These are phyloP conservation scores for Penicillium alfredii DNA, from an alignment of 495 filamentous ascomycete genomes.

Conservation along the genomic window DNA sequence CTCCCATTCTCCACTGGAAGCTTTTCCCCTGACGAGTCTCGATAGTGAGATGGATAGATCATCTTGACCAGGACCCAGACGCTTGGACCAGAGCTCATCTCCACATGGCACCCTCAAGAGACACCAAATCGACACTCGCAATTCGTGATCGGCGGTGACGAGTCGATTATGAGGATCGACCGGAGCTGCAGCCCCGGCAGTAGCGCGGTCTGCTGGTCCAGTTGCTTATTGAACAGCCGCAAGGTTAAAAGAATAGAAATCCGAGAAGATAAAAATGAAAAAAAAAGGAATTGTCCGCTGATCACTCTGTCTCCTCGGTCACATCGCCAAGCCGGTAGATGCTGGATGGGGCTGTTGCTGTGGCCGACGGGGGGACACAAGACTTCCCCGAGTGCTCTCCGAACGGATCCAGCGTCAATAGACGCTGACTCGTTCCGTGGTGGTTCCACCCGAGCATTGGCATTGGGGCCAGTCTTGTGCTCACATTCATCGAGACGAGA, in stretches of 20 bases:
- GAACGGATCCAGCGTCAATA: no score
- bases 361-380: no score
- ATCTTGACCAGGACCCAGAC: no score
- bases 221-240: slow-evolving; percentile 10
- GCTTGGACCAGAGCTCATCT: slow-evolving; percentile 2
- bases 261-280: slow-evolving; percentile 1
- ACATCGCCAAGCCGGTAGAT: slow-evolving; percentile 2
- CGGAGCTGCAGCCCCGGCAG: slow-evolving; percentile 9
- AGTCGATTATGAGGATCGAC: slow-evolving; percentile 14
- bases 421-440: background rate
- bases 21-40: no score
- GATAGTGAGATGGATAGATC: no score
- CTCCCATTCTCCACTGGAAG: no score
- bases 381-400: no score
- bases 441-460: slow-evolving; percentile 4
- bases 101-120: background rate
- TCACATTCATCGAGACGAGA: no score
- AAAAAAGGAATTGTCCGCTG: slow-evolving; percentile 4
- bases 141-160: no score
- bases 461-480: slow-evolving; percentile 3
- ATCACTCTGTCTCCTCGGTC: no score
- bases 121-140: no score
- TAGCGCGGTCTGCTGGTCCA: slow-evolving; percentile 4
- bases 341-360: slow-evolving; percentile 5
- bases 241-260: no score